phyloP scores from a whole-genome alignment of 805 yeast genomes.

The Metschnikowia aberdeeniae region DNA sequence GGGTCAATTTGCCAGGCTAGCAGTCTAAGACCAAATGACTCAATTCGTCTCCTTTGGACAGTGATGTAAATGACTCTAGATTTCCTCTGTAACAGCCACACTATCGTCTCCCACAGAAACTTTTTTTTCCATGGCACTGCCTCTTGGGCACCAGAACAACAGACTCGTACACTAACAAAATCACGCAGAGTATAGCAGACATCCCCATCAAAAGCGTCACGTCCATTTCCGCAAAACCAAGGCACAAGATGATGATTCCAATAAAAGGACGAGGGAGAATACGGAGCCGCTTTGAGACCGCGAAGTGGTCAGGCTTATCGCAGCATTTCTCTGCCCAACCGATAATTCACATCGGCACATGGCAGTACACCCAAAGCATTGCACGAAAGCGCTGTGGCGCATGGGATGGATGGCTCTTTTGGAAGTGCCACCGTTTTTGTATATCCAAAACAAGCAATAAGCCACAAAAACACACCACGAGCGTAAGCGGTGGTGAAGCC shows the following conservation, averaged over 20 bases:
- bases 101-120: neutral
- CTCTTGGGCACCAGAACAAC: constrained; percentile 24
- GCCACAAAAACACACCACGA: constrained; percentile 51
- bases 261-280: constrained; percentile 39
- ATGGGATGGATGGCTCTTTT: constrained; percentile 50
- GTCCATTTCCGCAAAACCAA: constrained; percentile 42
- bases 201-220: constrained; percentile 42
- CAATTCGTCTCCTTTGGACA: no score
- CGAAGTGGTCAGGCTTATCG: constrained; percentile 34
- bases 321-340: constrained; percentile 43
- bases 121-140: neutral
- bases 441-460: constrained; percentile 49
- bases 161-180: constrained; percentile 37
- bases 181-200: constrained; percentile 29
- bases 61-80: no score
- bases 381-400: constrained; percentile 47
- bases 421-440: constrained; percentile 50
- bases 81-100: neutral
- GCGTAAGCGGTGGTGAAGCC: constrained; percentile 44
- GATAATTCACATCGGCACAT: constrained; percentile 43
- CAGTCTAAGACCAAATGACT: no score
- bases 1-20: no score
- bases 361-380: constrained; percentile 42
- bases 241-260: constrained; percentile 35
- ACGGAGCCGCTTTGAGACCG: constrained; percentile 34